These are phyloP conservation scores for Raddia distichophylla DNA, from an alignment of 176 grass and related monocot species.

Conservation along the genomic window DNA sequence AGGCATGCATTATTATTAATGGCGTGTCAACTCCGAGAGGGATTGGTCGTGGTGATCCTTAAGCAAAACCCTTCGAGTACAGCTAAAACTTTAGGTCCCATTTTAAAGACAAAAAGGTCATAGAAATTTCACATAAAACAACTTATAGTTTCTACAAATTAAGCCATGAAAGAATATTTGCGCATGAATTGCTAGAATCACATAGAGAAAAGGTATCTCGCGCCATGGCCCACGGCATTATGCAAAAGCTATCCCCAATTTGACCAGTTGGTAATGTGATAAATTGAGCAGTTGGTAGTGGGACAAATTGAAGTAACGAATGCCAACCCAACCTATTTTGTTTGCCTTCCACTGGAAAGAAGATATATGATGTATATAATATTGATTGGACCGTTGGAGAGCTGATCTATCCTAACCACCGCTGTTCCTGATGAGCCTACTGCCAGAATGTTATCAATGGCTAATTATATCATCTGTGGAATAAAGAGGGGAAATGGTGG, in stretches of 20 bases:
- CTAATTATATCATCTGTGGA: slow-evolving; percentile 43
- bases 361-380: not conserved
- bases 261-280: not conserved
- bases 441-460: slow-evolving; percentile 36
- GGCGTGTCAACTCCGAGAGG: slow-evolving; percentile 35
- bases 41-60: slow-evolving; percentile 7
- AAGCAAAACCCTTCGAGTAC: slow-evolving; percentile 3
- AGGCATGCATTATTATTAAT: slow-evolving; percentile 31
- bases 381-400: not conserved
- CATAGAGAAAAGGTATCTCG: not conserved
- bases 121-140: too few species aligned
- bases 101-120: not conserved
- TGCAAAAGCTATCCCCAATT: not conserved
- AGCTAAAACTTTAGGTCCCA: not conserved
- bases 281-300: not conserved
- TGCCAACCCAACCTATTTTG: slow-evolving; percentile 24
- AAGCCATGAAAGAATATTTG: too few species aligned
- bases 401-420: not conserved
- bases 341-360: not conserved
- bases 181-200: too few species aligned
- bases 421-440: slow-evolving; percentile 41
- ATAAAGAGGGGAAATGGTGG: slow-evolving; percentile 80
- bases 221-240: not conserved
- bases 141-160: too few species aligned
- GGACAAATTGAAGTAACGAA: slow-evolving; percentile 32